Evolutionary conservation across 345 rosid species (phyloP), one percentile per base, ranked within the genome.

Genomic region (Chamaenerion angustifolium): DNA sequence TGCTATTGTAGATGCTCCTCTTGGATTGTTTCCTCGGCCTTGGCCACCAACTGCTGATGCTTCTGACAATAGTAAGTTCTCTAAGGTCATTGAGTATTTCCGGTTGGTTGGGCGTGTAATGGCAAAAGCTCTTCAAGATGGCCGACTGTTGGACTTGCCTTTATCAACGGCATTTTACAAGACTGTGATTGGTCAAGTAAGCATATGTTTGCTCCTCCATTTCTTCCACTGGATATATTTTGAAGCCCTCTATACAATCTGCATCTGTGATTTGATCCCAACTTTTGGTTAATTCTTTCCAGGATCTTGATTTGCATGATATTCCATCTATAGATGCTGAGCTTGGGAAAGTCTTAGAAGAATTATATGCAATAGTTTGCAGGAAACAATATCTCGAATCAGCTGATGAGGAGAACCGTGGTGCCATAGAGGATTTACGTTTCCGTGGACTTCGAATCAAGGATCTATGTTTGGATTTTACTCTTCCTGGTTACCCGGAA

Each of bases 61-160:
- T 43, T 73, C 97, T 48, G 99, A 85, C 71, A 83, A 82, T 53
- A 78, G 79, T 65, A 81, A 68, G 59, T 73, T 93, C 13, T 64
- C 57, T 54, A 88, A 81, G 72, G 95, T 71, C 12, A 53, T 72
- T 44, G 97, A 88, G 56, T 76, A 93, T 65, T 93, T 93, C 71
- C 81, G 92, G 45, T 69, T 93, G 63, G 70, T 85, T 70, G 99
- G 99, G 51, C 97, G 97, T 55, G 88, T 82, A 59, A 83, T 85
- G 88, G 97, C 99, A 23, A 93, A 93, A 75, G 97, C 99, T 68
- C 95, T 93, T 73, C 99, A 93, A 76, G 99, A 93, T 69, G 99
- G 99, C 51, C 77, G 99, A 52, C 85, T 93, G 55, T 61, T 93
- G 73, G 99, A 93, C 64, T 66, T 93, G 56, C 85, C 95, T 40